These are phyloP conservation scores for Solanum infundibuliforme DNA, from an alignment of 257 asterid genomes.

Conservation along the genomic window DNA sequence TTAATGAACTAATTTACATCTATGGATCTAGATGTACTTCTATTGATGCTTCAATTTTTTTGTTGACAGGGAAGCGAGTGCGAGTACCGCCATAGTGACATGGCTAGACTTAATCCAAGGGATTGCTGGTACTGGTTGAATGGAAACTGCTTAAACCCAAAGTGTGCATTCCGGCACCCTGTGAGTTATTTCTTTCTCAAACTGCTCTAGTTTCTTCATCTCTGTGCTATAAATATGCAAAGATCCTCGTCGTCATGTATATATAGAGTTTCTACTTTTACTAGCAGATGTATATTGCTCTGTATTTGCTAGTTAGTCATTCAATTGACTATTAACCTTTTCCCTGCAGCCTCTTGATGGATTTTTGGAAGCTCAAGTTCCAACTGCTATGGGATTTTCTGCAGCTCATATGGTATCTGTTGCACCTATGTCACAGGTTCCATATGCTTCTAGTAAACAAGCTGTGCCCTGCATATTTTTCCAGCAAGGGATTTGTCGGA, in stretches of 20 bases:
- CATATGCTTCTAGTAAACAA: conserved; percentile 41
- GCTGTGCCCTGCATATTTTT: conserved; percentile 65
- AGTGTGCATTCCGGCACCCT: conserved; percentile 73
- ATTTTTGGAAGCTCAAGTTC: conserved; percentile 42
- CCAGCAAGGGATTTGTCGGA: conserved; percentile 66
- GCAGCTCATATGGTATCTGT: conserved; percentile 18
- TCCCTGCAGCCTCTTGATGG: conserved; percentile 77
- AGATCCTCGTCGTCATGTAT: neutral
- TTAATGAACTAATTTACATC: too few species aligned
- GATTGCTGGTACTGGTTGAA: conserved; percentile 7
- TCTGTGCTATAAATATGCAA: neutral
- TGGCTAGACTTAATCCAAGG: conserved; percentile 8
- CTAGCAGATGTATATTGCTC: neutral
- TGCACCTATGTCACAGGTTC: conserved; percentile 24
- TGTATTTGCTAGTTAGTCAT: neutral
- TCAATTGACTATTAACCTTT: neutral
- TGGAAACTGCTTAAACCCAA: conserved; percentile 2
- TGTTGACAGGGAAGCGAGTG: conserved; percentile 43
- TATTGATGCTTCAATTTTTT: neutral
- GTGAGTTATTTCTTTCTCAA: conserved; percentile 31
- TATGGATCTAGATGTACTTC: neutral
- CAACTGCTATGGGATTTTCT: conserved; percentile 36
- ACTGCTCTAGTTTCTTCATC: neutral
- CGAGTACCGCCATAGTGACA: conserved; percentile 6
- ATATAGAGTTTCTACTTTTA: neutral